Evolutionary conservation across 1,284 basidiomycete species (phyloP).

Genomic region (Leccinum subrobustum): DNA sequence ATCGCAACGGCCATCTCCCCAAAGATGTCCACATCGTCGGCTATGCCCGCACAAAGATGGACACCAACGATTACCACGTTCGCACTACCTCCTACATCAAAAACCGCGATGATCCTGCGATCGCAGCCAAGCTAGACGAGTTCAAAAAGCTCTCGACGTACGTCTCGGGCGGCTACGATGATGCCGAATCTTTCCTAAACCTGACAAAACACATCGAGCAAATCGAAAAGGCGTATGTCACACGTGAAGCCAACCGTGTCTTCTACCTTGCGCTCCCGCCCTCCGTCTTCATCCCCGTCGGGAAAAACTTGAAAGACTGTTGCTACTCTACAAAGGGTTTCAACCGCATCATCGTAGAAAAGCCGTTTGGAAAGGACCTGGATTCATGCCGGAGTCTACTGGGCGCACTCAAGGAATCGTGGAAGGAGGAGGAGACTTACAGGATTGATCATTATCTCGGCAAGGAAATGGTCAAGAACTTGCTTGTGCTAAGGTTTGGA

Average conservation of each 20-base stretch:
- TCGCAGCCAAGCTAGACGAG: conserved; percentile 65
- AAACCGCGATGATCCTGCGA: conserved; percentile 58
- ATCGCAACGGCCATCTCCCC: conserved; percentile 78
- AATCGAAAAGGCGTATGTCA: conserved; percentile 71
- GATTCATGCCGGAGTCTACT: conserved; percentile 84
- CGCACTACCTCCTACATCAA: conserved; percentile 85
- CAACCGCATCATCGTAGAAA: conserved; percentile 94
- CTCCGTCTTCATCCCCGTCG: conserved; percentile 88
- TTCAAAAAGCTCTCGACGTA: conserved; percentile 84
- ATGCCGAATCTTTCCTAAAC: conserved; percentile 72
- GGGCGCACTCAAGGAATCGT: conserved; percentile 76
- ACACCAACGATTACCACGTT: conserved; percentile 80
- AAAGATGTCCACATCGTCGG: conserved; percentile 86
- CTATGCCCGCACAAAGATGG: conserved; percentile 96
- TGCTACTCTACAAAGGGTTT: conserved; percentile 68
- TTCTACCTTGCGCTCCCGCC: conserved; percentile 96
- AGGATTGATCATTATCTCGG: conserved; percentile 98
- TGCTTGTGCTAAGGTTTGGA: conserved; percentile 91
- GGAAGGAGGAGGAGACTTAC: conserved; percentile 95
- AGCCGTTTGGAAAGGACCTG: conserved; percentile 94
- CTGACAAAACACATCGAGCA: conserved; percentile 76
- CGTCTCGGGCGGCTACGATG: conserved; percentile 86
- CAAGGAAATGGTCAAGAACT: conserved; percentile 99
- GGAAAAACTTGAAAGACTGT: conserved; percentile 77
- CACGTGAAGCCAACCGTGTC: conserved; percentile 71